Base-by-base conservation (phyloP, 306 rosid genomes). In the Geum urbanum region DNA sequence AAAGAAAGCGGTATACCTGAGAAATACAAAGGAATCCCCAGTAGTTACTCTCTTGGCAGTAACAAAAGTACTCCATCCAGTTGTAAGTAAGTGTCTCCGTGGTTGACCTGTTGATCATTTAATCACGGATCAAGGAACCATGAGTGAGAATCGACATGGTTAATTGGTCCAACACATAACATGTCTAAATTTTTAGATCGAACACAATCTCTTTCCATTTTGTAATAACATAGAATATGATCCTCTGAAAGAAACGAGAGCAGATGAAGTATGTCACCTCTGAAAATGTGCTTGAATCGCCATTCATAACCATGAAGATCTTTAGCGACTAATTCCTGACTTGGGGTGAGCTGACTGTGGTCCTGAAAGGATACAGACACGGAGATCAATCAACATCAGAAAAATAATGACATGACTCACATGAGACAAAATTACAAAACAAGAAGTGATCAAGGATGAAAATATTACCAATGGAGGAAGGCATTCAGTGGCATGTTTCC, bases 1-100 rank as follows among this genome's bases (percentile, higher is more conserved):
- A 53, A 62, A 3, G 51, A 49, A 1, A 66, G 52, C 4, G n/a
- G 43, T 46, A 19, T 62, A 88, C 98, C 98, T 83, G 73, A 94
- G 77, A 76, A 94, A 94, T 48, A 94, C 91, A 69, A 94, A 94
- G 67, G 97, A 82, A 72, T 94, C 98, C 72, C 98, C 98, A 0
- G 97, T 92, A 75, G 84, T 84, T 75, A 94, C 83, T 80, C 97
- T 80, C 82, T 94, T 94, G n/a, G 97, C 88, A 54, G 95, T 88
- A 69, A 94, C 98, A 73, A 94, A 94, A 27, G 94, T 86, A 81
- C 98, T 94, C 98, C 98, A 94, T 40, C 98, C 98, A 57, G 97
- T 94, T 9, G 97, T 90, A 43, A 94, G 96, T 82, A 94, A 87
- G 84, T 94, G 98, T 59, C 98, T 83, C 60, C 97, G 92, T 19